A percentile compares a stretch with the other conserved stretches of the same genome.
Conservation (phyloP, 2,329 filamentous ascomycete genomes). For the Curvularia verruculosa region DNA sequence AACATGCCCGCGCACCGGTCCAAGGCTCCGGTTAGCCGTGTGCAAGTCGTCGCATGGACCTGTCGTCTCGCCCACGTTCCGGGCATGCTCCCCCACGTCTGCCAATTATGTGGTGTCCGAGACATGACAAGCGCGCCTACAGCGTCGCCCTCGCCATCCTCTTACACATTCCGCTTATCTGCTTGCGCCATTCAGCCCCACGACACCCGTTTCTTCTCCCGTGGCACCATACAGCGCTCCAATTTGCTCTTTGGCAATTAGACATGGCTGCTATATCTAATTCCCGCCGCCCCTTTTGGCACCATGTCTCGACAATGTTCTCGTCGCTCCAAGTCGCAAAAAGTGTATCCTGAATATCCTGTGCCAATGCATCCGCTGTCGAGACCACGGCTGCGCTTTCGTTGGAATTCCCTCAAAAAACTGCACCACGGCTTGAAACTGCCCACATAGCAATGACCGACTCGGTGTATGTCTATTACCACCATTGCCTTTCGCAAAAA, state of each 20-base stretch:
- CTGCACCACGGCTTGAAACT: conserved; percentile 28
- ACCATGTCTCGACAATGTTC: conserved; percentile 25
- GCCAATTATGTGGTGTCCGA: conserved; percentile 10
- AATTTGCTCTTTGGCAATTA: conserved; percentile 17
- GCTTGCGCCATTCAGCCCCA: conserved; percentile 34
- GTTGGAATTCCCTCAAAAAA: conserved; percentile 21
- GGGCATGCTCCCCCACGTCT: conserved; percentile 12
- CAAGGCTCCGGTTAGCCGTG: conserved; percentile 3
- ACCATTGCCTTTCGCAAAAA: neutral
- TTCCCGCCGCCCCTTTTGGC: conserved; percentile 18
- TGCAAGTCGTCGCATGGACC: conserved; percentile 20
- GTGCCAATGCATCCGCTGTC: conserved; percentile 37
- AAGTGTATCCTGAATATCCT: conserved; percentile 10
- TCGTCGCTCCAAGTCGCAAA: conserved; percentile 10
- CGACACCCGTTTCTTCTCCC: conserved; percentile 28
- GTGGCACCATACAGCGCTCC: conserved; percentile 23
- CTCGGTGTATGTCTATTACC: conserved; percentile 23
- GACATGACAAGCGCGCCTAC: conserved; percentile 13
- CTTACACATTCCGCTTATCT: conserved; percentile 32
- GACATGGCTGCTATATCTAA: conserved; percentile 18
- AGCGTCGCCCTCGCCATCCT: conserved; percentile 20
- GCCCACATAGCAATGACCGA: conserved; percentile 35
- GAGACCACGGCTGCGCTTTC: conserved; percentile 20
- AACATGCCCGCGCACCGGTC: conserved; percentile 16
- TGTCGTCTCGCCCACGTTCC: conserved; percentile 23